phyloP scores from a whole-genome alignment of 2,329 filamentous ascomycete species.

The Nemania sp. region DNA sequence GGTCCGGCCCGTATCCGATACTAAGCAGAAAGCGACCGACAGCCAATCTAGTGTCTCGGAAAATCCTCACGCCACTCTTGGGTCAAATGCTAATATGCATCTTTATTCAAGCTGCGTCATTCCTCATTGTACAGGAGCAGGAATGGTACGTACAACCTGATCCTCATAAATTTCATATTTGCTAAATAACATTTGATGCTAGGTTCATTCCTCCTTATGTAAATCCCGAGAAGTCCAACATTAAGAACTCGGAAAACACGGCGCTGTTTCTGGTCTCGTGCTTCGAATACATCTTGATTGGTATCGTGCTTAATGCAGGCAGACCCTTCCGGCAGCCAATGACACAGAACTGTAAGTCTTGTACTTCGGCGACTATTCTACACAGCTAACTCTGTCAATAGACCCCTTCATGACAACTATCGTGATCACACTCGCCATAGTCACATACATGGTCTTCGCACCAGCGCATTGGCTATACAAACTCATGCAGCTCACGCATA shows the following conservation, averaged over 20 bases:
- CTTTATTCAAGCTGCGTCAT: slow-evolving; percentile 73
- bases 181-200: background rate
- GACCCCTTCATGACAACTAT: slow-evolving; percentile 86
- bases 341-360: slow-evolving; percentile 71
- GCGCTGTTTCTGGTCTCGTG: slow-evolving; percentile 87
- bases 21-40: slow-evolving; percentile 86
- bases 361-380: background rate
- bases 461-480: slow-evolving; percentile 69
- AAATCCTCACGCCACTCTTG: slow-evolving; percentile 85
- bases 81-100: slow-evolving; percentile 87
- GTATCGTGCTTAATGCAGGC: slow-evolving; percentile 87
- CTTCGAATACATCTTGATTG: slow-evolving; percentile 92
- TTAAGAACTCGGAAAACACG: slow-evolving; percentile 91
- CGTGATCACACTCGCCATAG: slow-evolving; percentile 65
- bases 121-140: slow-evolving; percentile 74
- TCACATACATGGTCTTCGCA: slow-evolving; percentile 77
- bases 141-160: slow-evolving; percentile 62
- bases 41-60: slow-evolving; percentile 87
- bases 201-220: slow-evolving; percentile 80
- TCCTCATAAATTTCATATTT: background rate
- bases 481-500: slow-evolving; percentile 83
- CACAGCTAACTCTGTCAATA: slow-evolving; percentile 44
- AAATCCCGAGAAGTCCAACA: slow-evolving; percentile 78
- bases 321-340: slow-evolving; percentile 84
- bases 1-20: slow-evolving; percentile 80